Conservation (phyloP, 2,329 filamentous ascomycete genomes). For the Phaeosphaeriaceae sp. region DNA sequence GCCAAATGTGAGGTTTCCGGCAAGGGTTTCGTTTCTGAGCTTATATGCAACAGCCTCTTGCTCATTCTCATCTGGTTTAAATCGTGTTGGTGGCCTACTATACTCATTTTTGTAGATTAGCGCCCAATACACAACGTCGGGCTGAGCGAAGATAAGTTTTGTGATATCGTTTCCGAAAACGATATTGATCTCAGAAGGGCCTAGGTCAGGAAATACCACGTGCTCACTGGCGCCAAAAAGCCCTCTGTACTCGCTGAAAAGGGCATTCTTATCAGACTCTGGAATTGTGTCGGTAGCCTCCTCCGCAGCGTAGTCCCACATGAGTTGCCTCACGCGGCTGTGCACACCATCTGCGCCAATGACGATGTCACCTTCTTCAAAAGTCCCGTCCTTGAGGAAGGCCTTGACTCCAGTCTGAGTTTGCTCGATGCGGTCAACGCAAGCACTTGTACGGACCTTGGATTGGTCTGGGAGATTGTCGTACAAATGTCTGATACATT, state of each 20-base stretch:
- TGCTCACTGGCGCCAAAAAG: slow-evolving; percentile 22
- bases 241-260: slow-evolving; percentile 19
- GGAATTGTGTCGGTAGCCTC: slow-evolving; percentile 10
- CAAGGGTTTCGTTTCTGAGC: slow-evolving; percentile 34
- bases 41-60: slow-evolving; percentile 32
- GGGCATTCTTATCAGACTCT: slow-evolving; percentile 14
- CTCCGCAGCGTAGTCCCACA: slow-evolving; percentile 27
- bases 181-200: slow-evolving; percentile 29
- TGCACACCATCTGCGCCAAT: slow-evolving; percentile 35
- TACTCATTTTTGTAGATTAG: slow-evolving; percentile 16
- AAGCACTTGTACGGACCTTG: slow-evolving; percentile 16
- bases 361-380: slow-evolving; percentile 26
- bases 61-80: slow-evolving; percentile 27
- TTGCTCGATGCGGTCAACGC: slow-evolving; percentile 22
- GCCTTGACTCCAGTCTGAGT: slow-evolving; percentile 19
- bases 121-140: slow-evolving; percentile 14
- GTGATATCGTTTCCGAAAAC: slow-evolving; percentile 29
- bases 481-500: slow-evolving; percentile 25
- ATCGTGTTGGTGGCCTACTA: slow-evolving; percentile 13
- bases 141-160: slow-evolving; percentile 35
- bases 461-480: slow-evolving; percentile 27
- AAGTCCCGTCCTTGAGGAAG: slow-evolving; percentile 20
- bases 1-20: slow-evolving; percentile 38
- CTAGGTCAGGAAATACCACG: slow-evolving; percentile 30
- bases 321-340: slow-evolving; percentile 24